phyloP scores from a whole-genome alignment of 352 stramenopile genomes.

The Elongisporangium anandrum region DNA sequence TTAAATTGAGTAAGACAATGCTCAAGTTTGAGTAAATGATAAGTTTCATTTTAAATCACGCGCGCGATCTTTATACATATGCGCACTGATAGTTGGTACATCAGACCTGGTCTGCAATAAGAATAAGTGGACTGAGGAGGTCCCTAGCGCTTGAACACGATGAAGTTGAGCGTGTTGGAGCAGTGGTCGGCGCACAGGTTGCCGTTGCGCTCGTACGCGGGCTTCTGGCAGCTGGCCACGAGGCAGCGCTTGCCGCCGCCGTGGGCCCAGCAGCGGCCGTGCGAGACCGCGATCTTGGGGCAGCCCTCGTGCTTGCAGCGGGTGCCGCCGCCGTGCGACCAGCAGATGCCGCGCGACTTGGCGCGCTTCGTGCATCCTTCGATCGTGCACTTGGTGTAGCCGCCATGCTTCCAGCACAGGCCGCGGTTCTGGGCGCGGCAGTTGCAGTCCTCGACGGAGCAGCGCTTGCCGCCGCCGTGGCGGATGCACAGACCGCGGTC shows the following conservation, averaged over 20 bases:
- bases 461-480: conserved; percentile 40
- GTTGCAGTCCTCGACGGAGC: conserved; percentile 43
- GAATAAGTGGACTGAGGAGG: neutral
- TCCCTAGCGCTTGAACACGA: neutral
- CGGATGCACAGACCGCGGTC: conserved; percentile 42
- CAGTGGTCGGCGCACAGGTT: conserved; percentile 46
- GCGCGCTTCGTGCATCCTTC: conserved; percentile 41
- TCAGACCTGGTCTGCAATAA: neutral
- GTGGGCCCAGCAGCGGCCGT: conserved; percentile 49
- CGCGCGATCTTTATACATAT: neutral
- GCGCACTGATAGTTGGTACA: neutral
- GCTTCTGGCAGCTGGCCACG: conserved; percentile 27
- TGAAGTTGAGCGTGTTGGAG: neutral
- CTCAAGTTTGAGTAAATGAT: neutral
- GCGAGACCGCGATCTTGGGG: conserved; percentile 52
- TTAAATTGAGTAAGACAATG: no score
- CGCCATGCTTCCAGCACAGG: conserved; percentile 51
- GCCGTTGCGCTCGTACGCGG: conserved; percentile 55
- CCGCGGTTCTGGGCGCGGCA: conserved; percentile 50
- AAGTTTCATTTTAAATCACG: neutral
- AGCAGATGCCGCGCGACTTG: conserved; percentile 23
- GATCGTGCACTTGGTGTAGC: conserved; percentile 47
- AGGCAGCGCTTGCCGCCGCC: conserved; percentile 41
- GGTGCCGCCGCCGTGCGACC: conserved; percentile 19
- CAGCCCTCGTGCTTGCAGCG: conserved; percentile 48